Conservation (phyloP, 2,329 filamentous ascomycete genomes). For the Penicillium sp. region DNA sequence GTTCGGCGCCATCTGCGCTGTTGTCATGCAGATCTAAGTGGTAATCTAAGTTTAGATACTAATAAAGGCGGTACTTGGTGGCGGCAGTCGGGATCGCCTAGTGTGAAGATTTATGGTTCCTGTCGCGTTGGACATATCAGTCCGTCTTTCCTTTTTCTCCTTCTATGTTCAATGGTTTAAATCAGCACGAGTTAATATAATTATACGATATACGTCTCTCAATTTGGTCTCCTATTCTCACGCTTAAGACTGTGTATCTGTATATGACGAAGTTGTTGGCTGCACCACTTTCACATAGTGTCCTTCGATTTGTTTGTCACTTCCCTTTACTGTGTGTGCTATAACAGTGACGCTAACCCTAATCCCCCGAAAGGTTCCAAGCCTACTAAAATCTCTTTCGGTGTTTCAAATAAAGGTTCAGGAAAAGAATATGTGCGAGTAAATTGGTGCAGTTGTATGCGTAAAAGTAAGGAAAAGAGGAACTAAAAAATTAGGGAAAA, state of each 20-base stretch:
- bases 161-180: conserved; percentile 3
- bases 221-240: neutral
- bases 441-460: too few relatives aligned
- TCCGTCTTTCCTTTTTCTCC: neutral
- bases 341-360: too few relatives aligned
- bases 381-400: too few relatives aligned
- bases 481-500: too few relatives aligned
- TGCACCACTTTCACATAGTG: too few relatives aligned
- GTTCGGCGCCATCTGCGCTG: conserved; percentile 22
- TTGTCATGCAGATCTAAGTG: conserved; percentile 26
- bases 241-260: neutral
- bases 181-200: conserved; percentile 4
- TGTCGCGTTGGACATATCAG: conserved; percentile 7
- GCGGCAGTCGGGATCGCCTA: neutral
- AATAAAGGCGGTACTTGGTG: neutral
- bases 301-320: too few relatives aligned
- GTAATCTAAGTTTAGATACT: neutral
- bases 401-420: too few relatives aligned
- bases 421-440: too few relatives aligned
- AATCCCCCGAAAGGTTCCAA: too few relatives aligned
- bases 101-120: conserved; percentile 2
- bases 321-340: too few relatives aligned
- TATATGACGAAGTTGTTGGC: neutral
- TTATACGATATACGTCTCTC: conserved; percentile 6
- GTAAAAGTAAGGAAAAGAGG: too few relatives aligned